phyloP scores from a whole-genome alignment of 2,329 filamentous ascomycete genomes.

The Diaporthe ilicicola region DNA sequence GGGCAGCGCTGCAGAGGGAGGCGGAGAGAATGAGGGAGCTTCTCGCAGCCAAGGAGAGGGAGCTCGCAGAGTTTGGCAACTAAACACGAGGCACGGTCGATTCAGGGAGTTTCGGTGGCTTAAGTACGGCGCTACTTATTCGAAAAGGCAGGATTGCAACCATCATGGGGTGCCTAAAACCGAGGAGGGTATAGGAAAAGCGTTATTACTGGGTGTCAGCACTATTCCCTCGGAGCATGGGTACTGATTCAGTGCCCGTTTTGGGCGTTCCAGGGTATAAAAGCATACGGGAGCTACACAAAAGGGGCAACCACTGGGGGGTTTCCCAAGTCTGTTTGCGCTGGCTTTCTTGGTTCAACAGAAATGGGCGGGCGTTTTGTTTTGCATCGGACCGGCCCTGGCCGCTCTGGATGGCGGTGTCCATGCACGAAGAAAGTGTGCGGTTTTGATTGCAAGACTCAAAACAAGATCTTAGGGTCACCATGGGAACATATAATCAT shows the following conservation, averaged over 20 bases:
- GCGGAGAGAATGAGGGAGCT: constrained; percentile 79
- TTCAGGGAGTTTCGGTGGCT: background rate
- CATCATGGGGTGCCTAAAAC: constrained; percentile 16
- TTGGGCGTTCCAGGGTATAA: constrained; percentile 8
- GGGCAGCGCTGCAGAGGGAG: constrained; percentile 74
- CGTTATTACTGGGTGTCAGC: constrained; percentile 20
- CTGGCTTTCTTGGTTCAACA: constrained; percentile 17
- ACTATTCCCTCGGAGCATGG: constrained; percentile 19
- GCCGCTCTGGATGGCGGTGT: constrained; percentile 4
- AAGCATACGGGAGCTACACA: constrained; percentile 19
- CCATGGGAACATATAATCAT: constrained; percentile 5
- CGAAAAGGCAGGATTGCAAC: background rate
- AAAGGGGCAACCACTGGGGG: background rate
- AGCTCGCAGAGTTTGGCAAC: constrained; percentile 61
- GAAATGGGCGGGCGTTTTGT: background rate
- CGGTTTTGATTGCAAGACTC: constrained; percentile 5
- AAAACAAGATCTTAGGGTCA: constrained; percentile 31
- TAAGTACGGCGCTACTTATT: constrained; percentile 2
- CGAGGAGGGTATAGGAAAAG: background rate
- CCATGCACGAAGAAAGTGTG: background rate
- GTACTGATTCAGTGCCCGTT: constrained; percentile 9
- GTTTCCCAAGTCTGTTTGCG: constrained; percentile 12
- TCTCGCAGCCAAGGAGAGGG: constrained; percentile 77
- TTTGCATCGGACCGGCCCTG: constrained; percentile 11
- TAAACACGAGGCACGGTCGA: background rate